phyloP scores from a whole-genome alignment of 176 grass and related monocot species.

The Luzula sylvatica region DNA sequence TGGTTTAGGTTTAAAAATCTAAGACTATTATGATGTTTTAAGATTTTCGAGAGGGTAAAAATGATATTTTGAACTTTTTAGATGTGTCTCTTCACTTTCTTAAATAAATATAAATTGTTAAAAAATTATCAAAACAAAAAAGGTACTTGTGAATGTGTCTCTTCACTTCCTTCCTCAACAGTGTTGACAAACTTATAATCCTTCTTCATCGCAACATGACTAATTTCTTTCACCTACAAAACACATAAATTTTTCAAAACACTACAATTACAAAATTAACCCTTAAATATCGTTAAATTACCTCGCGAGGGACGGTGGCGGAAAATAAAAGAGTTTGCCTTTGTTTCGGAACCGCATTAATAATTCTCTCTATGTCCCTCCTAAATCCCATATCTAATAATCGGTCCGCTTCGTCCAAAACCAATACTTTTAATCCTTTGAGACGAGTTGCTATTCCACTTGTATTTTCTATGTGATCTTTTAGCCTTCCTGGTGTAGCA shows the following conservation, averaged over 20 bases:
- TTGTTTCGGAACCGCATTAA: slow-evolving; percentile 71
- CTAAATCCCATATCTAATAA: slow-evolving; percentile 94
- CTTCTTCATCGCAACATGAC: slow-evolving; percentile 73
- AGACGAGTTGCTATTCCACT: slow-evolving; percentile 64
- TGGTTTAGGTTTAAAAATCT: too few relatives aligned
- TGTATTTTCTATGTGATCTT: slow-evolving; percentile 93
- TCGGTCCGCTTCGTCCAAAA: slow-evolving; percentile 95
- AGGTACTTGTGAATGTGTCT: slow-evolving; percentile 71
- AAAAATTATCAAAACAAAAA: slow-evolving; percentile 14
- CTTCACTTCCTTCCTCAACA: slow-evolving; percentile 83
- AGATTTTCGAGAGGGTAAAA: too few relatives aligned
- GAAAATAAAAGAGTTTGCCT: slow-evolving; percentile 90
- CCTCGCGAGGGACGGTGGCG: slow-evolving; percentile 86
- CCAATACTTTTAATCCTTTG: slow-evolving; percentile 75
- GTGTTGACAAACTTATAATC: slow-evolving; percentile 71
- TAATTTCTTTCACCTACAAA: slow-evolving; percentile 66
- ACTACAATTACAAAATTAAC: neutral
- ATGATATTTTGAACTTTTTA: too few relatives aligned
- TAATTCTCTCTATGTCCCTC: slow-evolving; percentile 91
- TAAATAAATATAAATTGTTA: too few relatives aligned
- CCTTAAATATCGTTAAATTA: slow-evolving; percentile 15
- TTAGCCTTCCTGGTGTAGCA: slow-evolving; percentile 84
- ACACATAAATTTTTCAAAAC: neutral
- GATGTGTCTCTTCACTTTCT: too few relatives aligned
- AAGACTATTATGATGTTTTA: too few relatives aligned